Evolutionary conservation across 1,284 basidiomycete species (phyloP).

Genomic region (Blastosporella zonata): DNA sequence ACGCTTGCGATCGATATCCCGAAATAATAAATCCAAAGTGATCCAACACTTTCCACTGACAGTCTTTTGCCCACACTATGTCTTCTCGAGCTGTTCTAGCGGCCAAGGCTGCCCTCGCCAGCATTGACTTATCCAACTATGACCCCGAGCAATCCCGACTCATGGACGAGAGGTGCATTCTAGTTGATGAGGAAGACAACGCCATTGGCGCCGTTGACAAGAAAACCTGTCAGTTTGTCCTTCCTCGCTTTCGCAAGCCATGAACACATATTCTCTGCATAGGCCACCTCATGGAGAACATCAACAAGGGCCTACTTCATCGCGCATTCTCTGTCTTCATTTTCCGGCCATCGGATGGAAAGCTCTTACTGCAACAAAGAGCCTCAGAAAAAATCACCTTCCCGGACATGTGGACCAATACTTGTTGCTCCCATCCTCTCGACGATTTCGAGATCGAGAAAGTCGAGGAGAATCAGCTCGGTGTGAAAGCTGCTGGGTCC

Average conservation of each 20-base stretch:
- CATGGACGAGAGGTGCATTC: constrained; percentile 98
- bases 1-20: too few species aligned
- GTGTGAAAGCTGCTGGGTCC: constrained; percentile 87
- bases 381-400: constrained; percentile 99
- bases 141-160: constrained; percentile 81
- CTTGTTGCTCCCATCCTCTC: constrained; percentile 97
- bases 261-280: constrained; percentile 8
- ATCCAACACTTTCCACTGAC: too few species aligned
- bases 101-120: constrained; percentile 60
- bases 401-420: constrained; percentile 99
- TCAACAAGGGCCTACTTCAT: constrained; percentile 92
- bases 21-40: too few species aligned
- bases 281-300: constrained; percentile 99
- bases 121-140: constrained; percentile 72
- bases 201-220: constrained; percentile 93
- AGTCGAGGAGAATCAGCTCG: constrained; percentile 76
- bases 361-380: constrained; percentile 92
- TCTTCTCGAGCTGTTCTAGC: constrained; percentile 56
- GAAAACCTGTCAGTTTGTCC: constrained; percentile 80
- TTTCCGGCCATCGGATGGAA: constrained; percentile 92
- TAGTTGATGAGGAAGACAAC: constrained; percentile 88
- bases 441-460: constrained; percentile 87
- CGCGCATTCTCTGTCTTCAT: constrained; percentile 98
- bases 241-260: neutral
- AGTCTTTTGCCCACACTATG: constrained; percentile 29